Evolutionary conservation across 345 rosid genomes (phyloP).

Genomic region (Psidium guajava): DNA sequence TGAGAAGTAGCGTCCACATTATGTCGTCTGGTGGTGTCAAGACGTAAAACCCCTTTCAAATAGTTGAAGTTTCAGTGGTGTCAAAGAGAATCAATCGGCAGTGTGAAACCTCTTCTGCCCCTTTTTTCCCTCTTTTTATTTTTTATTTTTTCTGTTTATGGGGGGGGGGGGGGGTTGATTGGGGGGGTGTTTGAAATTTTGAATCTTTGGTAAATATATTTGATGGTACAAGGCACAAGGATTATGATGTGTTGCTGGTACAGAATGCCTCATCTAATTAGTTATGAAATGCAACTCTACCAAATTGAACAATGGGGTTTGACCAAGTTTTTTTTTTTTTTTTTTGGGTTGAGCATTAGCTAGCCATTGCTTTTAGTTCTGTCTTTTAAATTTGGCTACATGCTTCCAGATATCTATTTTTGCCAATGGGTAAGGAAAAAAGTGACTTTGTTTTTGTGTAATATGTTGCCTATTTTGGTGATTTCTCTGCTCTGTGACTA

Average conservation of each 20-base stretch:
- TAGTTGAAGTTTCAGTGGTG: background rate
- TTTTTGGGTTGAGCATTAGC: background rate
- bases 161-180: background rate
- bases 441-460: background rate
- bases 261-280: background rate
- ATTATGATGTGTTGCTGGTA: background rate
- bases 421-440: background rate
- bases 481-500: background rate
- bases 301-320: background rate
- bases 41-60: background rate
- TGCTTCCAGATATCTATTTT: background rate
- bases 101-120: background rate
- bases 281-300: background rate
- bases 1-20: background rate
- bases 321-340: background rate
- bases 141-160: too few relatives aligned
- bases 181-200: background rate
- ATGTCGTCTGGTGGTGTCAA: background rate
- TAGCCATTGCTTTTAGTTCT: background rate
- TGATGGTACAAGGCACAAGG: background rate
- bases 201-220: background rate
- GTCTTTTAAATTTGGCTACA: background rate
- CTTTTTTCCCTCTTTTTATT: too few relatives aligned
- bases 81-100: background rate
- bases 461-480: background rate